phyloP scores from a whole-genome alignment of 2,329 filamentous ascomycete genomes.

The Dothistroma septosporum region DNA sequence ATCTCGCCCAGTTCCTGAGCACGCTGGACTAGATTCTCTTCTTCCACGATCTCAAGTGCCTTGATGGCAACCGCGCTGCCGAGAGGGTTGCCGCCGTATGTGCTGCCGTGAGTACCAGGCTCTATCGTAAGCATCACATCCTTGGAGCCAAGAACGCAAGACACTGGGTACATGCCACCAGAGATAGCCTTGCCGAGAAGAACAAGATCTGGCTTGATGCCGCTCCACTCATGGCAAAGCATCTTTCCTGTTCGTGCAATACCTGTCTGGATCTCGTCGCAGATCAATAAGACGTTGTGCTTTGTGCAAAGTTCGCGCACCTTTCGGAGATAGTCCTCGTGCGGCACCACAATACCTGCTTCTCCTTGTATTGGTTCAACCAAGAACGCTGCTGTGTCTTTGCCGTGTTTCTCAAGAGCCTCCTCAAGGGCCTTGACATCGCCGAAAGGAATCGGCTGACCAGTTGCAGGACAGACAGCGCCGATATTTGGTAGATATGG shows the following conservation, averaged over 20 bases:
- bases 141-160: constrained; percentile 78
- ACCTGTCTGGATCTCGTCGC: constrained; percentile 97
- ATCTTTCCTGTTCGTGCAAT: constrained; percentile 93
- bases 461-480: constrained; percentile 68
- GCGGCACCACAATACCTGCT: constrained; percentile 91
- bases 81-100: constrained; percentile 96
- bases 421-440: constrained; percentile 75
- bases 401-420: constrained; percentile 73
- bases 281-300: constrained; percentile 93
- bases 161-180: constrained; percentile 98
- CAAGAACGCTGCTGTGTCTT: constrained; percentile 85
- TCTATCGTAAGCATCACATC: constrained; percentile 95
- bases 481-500: constrained; percentile 90
- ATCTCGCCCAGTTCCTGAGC: constrained; percentile 76
- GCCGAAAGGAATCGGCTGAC: constrained; percentile 78
- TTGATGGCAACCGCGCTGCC: constrained; percentile 94
- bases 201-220: constrained; percentile 91
- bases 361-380: constrained; percentile 97
- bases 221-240: constrained; percentile 90
- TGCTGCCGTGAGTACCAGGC: constrained; percentile 93
- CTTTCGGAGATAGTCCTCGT: constrained; percentile 77
- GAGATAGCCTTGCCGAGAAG: constrained; percentile 96
- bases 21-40: constrained; percentile 80
- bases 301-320: constrained; percentile 85
- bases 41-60: constrained; percentile 86